A percentile compares a stretch with the other conserved stretches of the same genome.
Conservation (phyloP, 176 grass and related monocot genomes). For the Eragrostis nindensis region DNA sequence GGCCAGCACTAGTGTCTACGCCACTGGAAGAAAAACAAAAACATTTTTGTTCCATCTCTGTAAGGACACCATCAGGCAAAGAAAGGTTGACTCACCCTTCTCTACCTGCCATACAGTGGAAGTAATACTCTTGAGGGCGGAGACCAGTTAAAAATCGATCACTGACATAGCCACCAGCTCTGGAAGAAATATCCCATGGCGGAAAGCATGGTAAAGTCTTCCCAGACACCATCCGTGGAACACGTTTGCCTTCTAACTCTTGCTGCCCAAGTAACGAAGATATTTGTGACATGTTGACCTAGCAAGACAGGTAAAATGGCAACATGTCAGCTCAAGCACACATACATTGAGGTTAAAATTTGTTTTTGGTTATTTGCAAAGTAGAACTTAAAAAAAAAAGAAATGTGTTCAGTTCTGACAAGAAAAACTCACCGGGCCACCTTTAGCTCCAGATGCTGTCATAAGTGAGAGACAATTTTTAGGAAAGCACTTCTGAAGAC, state of each 20-base stretch:
- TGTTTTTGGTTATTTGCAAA: background rate
- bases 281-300: slow-evolving; percentile 98
- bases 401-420: background rate
- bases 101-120: slow-evolving; percentile 98
- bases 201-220: slow-evolving; percentile 94
- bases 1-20: background rate
- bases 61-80: background rate
- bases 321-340: slow-evolving; percentile 24
- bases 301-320: slow-evolving; percentile 27
- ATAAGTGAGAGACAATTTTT: slow-evolving; percentile 93
- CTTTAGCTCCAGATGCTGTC: slow-evolving; percentile 93
- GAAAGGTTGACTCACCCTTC: slow-evolving; percentile 68
- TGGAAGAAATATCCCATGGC: slow-evolving; percentile 77
- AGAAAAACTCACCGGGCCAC: slow-evolving; percentile 63
- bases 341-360: background rate
- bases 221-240: slow-evolving; percentile 92
- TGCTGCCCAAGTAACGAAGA: slow-evolving; percentile 94
- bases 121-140: slow-evolving; percentile 97
- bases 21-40: no score
- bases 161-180: slow-evolving; percentile 84
- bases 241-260: slow-evolving; percentile 91
- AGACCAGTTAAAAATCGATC: slow-evolving; percentile 97
- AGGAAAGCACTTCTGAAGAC: slow-evolving; percentile 78
- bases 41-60: slow-evolving; percentile 5
- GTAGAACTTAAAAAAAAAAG: background rate